A percentile compares a stretch with the other conserved stretches of the same genome.
Evolutionary conservation across 140 eudicot genomes (phyloP).

Genomic region (Cichorium intybus): DNA sequence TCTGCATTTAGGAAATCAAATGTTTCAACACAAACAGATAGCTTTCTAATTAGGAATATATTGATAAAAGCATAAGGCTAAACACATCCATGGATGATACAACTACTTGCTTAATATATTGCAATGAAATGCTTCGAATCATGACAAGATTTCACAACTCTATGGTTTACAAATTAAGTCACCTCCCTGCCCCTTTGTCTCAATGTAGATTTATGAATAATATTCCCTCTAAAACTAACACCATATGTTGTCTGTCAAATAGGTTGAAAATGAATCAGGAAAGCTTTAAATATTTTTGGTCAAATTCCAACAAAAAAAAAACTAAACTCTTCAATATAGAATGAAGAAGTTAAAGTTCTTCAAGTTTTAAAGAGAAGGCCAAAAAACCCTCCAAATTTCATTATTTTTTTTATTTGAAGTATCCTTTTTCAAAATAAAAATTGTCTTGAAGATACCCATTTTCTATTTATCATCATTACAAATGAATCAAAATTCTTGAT

Average conservation of each 20-base stretch:
- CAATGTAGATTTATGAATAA: slow-evolving; percentile 27
- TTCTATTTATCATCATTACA: neutral
- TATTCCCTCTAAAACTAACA: slow-evolving; percentile 44
- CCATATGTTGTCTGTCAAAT: slow-evolving; percentile 50
- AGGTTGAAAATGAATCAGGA: slow-evolving; percentile 6
- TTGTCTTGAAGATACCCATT: neutral
- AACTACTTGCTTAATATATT: slow-evolving; percentile 4
- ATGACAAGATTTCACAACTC: neutral
- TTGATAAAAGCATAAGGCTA: slow-evolving; percentile 2
- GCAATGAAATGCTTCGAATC: too few species aligned
- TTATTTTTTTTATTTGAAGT: neutral
- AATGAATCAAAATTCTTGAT: neutral
- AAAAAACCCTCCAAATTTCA: too few species aligned
- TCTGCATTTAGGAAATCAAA: neutral
- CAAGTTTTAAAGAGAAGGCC: too few species aligned
- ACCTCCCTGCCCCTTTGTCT: slow-evolving; percentile 46
- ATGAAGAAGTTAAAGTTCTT: too few species aligned
- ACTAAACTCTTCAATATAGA: too few species aligned
- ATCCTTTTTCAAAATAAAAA: neutral
- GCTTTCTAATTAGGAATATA: neutral
- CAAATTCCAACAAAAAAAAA: too few species aligned
- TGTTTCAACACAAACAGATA: too few species aligned
- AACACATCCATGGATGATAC: slow-evolving; percentile 3
- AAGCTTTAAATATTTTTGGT: too few species aligned
- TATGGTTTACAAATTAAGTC: slow-evolving; percentile 38